Evolutionary conservation across 768 basidiomycete species (phyloP).

Genomic region (Boletus patriciae): DNA sequence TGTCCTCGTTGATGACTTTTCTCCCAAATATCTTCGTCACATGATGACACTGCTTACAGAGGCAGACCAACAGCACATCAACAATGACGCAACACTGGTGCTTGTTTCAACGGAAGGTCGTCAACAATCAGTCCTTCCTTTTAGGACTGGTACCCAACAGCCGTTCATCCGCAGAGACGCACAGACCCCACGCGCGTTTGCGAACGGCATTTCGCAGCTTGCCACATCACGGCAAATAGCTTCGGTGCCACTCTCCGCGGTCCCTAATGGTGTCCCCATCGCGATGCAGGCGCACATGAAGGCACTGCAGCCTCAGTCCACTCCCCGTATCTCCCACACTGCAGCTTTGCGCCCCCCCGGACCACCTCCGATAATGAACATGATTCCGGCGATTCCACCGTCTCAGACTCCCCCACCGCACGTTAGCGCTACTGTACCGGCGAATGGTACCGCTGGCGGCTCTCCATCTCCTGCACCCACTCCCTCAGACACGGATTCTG

Average conservation of each 20-base stretch:
- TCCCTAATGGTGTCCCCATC: constrained; percentile 52
- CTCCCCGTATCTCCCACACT: constrained; percentile 60
- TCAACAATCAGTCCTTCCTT: constrained; percentile 50
- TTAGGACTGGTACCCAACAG: constrained; percentile 36
- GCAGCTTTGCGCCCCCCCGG: constrained; percentile 33
- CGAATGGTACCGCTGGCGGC: constrained; percentile 37
- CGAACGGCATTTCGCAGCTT: constrained; percentile 30
- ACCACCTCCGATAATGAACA: constrained; percentile 36
- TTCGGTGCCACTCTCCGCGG: constrained; percentile 23
- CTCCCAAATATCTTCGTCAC: constrained; percentile 56
- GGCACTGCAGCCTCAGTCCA: constrained; percentile 54
- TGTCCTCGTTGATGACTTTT: constrained; percentile 69
- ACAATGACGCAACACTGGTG: constrained; percentile 51
- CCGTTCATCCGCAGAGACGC: constrained; percentile 28
- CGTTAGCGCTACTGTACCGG: constrained; percentile 22
- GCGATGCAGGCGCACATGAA: constrained; percentile 60
- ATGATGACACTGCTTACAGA: constrained; percentile 59
- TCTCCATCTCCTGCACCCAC: constrained; percentile 35
- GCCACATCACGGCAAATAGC: constrained; percentile 21
- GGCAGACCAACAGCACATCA: constrained; percentile 47
- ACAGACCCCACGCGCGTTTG: constrained; percentile 20
- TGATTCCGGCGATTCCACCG: constrained; percentile 30
- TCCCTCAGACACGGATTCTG: constrained; percentile 46
- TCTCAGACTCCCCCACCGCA: constrained; percentile 39
- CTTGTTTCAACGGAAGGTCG: constrained; percentile 50